Conservation (phyloP, 257 asterid genomes). For the Plantago major region DNA sequence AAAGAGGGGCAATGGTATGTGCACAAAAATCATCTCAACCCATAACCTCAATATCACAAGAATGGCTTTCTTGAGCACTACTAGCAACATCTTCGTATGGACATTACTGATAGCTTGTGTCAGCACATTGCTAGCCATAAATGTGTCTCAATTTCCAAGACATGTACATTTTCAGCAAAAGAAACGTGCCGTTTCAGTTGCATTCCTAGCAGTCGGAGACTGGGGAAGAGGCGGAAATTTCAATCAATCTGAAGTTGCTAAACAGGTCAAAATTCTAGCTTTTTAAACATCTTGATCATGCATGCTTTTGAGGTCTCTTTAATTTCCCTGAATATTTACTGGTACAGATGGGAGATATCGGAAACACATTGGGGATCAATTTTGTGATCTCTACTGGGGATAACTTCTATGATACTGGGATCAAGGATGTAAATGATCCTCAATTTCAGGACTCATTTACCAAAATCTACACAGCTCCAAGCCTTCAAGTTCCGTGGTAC, state of each 20-base stretch:
- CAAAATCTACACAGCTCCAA: conserved; percentile 30
- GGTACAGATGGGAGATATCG: conserved; percentile 32
- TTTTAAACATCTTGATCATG: no score
- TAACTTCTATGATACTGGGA: conserved; percentile 35
- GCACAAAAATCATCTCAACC: not conserved
- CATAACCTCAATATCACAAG: not conserved
- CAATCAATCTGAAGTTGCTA: conserved; percentile 37
- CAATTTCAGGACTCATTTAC: conserved; percentile 27
- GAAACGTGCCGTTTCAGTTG: not conserved
- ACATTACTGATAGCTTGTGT: conserved; percentile 11
- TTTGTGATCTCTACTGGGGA: conserved; percentile 43
- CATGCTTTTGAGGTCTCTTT: no score
- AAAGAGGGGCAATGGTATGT: conserved; percentile 6
- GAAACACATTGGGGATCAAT: conserved; percentile 28
- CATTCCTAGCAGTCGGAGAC: conserved; percentile 37
- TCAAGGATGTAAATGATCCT: conserved; percentile 30
- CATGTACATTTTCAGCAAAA: not conserved
- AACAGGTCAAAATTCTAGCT: conserved; percentile 20
- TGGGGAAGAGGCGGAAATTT: conserved; percentile 38
- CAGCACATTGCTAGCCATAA: not conserved
- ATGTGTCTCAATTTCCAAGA: conserved; percentile 10
- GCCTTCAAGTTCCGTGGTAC: conserved; percentile 44
- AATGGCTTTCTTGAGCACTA: conserved; percentile 19
- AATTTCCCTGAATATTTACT: no score
- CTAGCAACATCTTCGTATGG: conserved; percentile 5